phyloP scores from a whole-genome alignment of 1,284 basidiomycete genomes.

The Ceratobasidium sp. region DNA sequence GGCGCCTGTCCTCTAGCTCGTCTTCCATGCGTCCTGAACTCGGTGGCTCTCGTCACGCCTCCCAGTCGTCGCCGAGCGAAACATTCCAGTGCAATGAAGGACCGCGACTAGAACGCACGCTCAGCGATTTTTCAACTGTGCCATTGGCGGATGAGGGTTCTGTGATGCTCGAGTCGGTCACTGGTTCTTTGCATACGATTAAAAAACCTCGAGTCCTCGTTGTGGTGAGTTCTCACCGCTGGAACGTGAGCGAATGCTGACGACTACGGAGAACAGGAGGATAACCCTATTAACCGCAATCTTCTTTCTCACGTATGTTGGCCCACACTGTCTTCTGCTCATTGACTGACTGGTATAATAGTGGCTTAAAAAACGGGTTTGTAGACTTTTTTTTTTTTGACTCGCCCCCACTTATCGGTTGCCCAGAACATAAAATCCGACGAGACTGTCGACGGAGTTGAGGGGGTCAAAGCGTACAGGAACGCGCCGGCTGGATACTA shows the following conservation, averaged over 20 bases:
- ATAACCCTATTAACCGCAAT: conserved; percentile 75
- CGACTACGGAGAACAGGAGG: conserved; percentile 90
- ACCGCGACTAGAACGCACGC: conserved; percentile 9
- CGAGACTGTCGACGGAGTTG: conserved; percentile 85
- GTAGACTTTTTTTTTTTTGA: conserved; percentile 51
- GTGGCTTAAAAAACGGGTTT: conserved; percentile 82
- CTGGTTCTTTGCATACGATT: conserved; percentile 48
- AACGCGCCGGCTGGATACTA: conserved; percentile 69
- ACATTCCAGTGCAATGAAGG: conserved; percentile 29
- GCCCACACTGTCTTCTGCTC: conserved; percentile 45
- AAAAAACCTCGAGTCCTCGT: conserved; percentile 39
- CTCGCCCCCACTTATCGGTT: conserved; percentile 24
- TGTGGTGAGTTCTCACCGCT: conserved; percentile 58
- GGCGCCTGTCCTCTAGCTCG: background rate
- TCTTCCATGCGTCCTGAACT: conserved; percentile 9
- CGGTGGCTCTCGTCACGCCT: background rate
- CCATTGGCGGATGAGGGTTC: conserved; percentile 62
- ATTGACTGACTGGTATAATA: conserved; percentile 69
- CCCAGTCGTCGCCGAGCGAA: background rate
- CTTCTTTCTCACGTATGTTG: conserved; percentile 51
- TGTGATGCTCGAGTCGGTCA: conserved; percentile 61
- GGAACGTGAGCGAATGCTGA: conserved; percentile 59
- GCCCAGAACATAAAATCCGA: conserved; percentile 79
- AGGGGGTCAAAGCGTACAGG: conserved; percentile 85
- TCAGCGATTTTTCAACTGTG: conserved; percentile 56